These are phyloP conservation scores for Alternaria tenuissima DNA, from an alignment of 2,329 filamentous ascomycete genomes.

Conservation along the genomic window DNA sequence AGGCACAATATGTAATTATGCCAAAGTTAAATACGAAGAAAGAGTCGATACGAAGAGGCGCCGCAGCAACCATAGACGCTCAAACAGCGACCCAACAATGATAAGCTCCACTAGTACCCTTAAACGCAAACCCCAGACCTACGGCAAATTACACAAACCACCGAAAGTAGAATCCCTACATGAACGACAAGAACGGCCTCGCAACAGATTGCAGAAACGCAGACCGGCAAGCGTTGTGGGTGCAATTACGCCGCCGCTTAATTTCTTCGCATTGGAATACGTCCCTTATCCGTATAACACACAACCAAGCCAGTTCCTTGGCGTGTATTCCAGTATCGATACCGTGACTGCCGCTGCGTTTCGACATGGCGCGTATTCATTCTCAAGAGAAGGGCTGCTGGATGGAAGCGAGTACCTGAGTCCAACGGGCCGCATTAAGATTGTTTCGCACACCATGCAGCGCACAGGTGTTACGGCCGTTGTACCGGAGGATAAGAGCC, in stretches of 20 bases:
- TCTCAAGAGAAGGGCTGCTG: conserved; percentile 32
- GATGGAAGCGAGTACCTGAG: conserved; percentile 35
- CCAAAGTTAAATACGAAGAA: conserved; percentile 22
- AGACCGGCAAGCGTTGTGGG: background rate
- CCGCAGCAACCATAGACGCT: conserved; percentile 11
- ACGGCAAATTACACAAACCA: conserved; percentile 28
- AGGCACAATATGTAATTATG: conserved; percentile 20
- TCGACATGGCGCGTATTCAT: conserved; percentile 32
- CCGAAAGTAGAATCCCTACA: conserved; percentile 18
- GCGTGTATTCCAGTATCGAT: conserved; percentile 32
- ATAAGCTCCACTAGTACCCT: background rate
- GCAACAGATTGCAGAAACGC: conserved; percentile 25
- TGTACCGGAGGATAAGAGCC: conserved; percentile 13
- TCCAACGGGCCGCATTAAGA: conserved; percentile 34
- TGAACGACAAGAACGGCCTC: conserved; percentile 19
- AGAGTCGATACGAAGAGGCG: conserved; percentile 15
- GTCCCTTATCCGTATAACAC: conserved; percentile 34
- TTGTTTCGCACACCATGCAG: conserved; percentile 24
- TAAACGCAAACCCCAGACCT: conserved; percentile 6
- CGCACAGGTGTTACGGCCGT: conserved; percentile 19
- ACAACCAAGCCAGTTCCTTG: conserved; percentile 28
- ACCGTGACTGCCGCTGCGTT: conserved; percentile 29
- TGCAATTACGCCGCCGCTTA: background rate
- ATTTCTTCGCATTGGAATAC: conserved; percentile 28
- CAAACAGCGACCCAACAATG: conserved; percentile 15